These are phyloP conservation scores for Peronospora farinosa DNA, from an alignment of 352 stramenopile species.

Conservation along the genomic window DNA sequence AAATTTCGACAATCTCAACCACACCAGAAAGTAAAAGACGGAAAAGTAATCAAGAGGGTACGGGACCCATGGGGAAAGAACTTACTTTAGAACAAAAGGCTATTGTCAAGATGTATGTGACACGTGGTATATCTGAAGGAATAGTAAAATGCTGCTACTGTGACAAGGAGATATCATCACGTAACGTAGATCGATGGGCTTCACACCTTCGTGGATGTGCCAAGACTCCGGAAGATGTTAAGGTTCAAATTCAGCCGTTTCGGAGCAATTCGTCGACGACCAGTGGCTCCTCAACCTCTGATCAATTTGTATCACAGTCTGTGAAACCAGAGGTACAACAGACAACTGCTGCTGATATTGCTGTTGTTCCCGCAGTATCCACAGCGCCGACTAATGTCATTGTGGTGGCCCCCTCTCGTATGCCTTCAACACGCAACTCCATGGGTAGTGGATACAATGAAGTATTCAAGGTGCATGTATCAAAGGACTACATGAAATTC, in stretches of 20 bases:
- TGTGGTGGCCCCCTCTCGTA: conserved; percentile 3
- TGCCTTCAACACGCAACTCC: conserved; percentile 14
- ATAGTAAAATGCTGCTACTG: conserved; percentile 76
- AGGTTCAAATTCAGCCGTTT: conserved; percentile 67
- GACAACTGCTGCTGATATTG: neutral
- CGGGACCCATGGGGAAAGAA: conserved; percentile 50
- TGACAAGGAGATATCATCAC: conserved; percentile 79
- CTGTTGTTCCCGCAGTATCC: neutral
- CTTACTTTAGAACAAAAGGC: conserved; percentile 63
- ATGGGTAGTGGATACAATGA: conserved; percentile 47
- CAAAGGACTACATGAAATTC: conserved; percentile 90
- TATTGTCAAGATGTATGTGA: conserved; percentile 72
- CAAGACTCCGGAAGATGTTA: conserved; percentile 73
- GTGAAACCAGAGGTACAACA: conserved; percentile 1
- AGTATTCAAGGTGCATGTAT: conserved; percentile 84
- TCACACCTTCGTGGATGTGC: conserved; percentile 70
- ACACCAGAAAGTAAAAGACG: conserved; percentile 32
- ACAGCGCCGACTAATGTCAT: conserved; percentile 1
- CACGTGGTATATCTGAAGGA: conserved; percentile 48
- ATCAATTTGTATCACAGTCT: conserved; percentile 1
- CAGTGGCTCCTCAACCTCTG: conserved; percentile 4
- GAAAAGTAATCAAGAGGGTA: conserved; percentile 22
- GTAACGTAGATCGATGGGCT: conserved; percentile 79
- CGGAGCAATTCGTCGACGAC: conserved; percentile 12
- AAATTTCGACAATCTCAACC: conserved; percentile 5